Base-by-base conservation (phyloP, 2,329 filamentous ascomycete genomes). In the Sporothrix brasiliensis region DNA sequence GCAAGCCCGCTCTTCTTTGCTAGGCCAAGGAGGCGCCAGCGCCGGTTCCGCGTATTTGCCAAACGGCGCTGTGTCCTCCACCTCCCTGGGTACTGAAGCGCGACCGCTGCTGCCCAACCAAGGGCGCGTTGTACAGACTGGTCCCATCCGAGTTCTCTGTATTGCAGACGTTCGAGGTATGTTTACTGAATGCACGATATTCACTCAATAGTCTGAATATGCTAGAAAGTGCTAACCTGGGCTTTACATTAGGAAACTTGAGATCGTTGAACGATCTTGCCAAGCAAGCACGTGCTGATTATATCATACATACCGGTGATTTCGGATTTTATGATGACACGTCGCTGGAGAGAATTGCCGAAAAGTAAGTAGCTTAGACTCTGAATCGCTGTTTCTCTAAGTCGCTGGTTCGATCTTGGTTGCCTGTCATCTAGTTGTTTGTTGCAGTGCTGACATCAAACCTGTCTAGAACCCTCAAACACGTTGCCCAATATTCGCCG, bases 281-380 rank as follows among this genome's bases (percentile, higher is more conserved):
- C 74, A 96, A 92, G 81, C 92, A 95, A 79, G 94, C 95, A 73
- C 92, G 92, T 79, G 95, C 95, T 77, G 93, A 97, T 82, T 93
- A 97, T 83, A 97, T 99, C 81, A 93, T 99, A 78, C 95, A 99
- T 82, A 99, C 95, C 24, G 95, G 95, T 80, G 95, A 99, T 81
- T 99, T 99, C 79, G 95, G 95, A 73, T 99, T 99, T 83, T 99
- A 99, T 83, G 95, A 99, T 81, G 92, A 97, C 77, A 92, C 91
- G 69, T 99, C 95, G 49, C 85, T 99, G 75, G 94, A 98, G 78
- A 91, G 95, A 78, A 98, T 99, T 83, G 95, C 95, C 53, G 95
- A 99, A 81, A 99, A 99, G 93, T 97, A 83, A 84, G 89, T 83
- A 49, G 6, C 72, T 73, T 16, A 19, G 27, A n/a, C 11, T 44